These are phyloP conservation scores for Apophysomyces ossiformis DNA, from an alignment of 371 early-diverging fungal species.

Conservation along the genomic window DNA sequence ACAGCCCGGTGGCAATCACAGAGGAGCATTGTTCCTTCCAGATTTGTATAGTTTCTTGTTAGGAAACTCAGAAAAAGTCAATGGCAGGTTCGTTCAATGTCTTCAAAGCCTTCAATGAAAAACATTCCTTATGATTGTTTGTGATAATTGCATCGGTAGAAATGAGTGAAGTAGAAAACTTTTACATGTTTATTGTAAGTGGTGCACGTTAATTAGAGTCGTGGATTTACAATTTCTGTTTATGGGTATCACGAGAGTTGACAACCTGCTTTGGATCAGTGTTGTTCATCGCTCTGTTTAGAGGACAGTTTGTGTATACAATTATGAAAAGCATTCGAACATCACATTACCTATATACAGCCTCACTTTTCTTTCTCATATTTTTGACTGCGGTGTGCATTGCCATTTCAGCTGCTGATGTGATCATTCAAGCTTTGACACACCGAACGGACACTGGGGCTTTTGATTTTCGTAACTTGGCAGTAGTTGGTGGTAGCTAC, in stretches of 20 bases:
- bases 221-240: not conserved
- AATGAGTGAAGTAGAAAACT: no score
- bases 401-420: conserved; percentile 66
- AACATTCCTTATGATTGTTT: no score
- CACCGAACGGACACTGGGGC: conserved; percentile 39
- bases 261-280: not conserved
- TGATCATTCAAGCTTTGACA: conserved; percentile 61
- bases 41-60: no score
- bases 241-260: not conserved
- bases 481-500: conserved; percentile 63
- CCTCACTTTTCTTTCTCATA: conserved; percentile 42
- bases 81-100: no score
- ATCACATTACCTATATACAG: conserved; percentile 38
- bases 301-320: not conserved
- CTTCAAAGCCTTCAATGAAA: no score
- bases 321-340: conserved; percentile 22
- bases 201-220: not conserved
- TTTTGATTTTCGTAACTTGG: conserved; percentile 56
- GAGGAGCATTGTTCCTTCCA: no score
- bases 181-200: no score
- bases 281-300: not conserved
- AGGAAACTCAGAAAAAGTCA: no score
- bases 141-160: no score
- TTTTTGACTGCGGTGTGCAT: conserved; percentile 54
- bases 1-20: no score